phyloP scores from a whole-genome alignment of 257 asterid genomes.

The Petunia axillaris region DNA sequence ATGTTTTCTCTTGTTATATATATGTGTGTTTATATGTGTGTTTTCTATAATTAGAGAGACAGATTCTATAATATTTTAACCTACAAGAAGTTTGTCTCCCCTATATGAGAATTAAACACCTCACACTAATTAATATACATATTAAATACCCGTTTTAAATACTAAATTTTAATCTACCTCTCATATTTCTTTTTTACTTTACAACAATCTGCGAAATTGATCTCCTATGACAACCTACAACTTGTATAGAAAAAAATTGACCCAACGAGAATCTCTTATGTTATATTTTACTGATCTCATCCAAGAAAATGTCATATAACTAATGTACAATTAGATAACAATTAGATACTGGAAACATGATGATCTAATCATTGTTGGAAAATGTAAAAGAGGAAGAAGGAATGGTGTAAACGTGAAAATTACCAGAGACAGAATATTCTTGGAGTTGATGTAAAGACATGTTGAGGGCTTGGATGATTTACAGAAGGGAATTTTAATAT shows the following conservation, averaged over 20 bases:
- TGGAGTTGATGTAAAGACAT: constrained; percentile 19
- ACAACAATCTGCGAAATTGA: neutral
- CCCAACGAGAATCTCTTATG: too few species aligned
- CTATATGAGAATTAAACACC: neutral
- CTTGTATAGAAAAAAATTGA: too few species aligned
- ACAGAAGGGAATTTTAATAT: neutral
- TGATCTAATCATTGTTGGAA: neutral
- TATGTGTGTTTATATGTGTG: neutral
- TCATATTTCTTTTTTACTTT: neutral
- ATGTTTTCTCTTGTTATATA: neutral
- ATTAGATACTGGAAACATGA: constrained; percentile 2
- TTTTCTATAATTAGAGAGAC: neutral
- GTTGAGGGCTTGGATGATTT: neutral
- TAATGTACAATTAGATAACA: constrained; percentile 29
- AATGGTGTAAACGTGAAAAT: neutral
- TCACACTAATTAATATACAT: too few species aligned
- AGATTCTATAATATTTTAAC: constrained; percentile 14
- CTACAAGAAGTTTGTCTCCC: neutral
- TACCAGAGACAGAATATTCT: constrained; percentile 17
- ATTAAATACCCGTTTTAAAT: too few species aligned
- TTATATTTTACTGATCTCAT: too few species aligned
- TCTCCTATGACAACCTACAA: too few species aligned
- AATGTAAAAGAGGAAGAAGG: constrained; percentile 15
- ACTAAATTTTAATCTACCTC: neutral
- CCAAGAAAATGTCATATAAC: too few species aligned